These are phyloP conservation scores for Dimargaris verticillata DNA, from an alignment of 192 early-diverging fungal genomes.

Conservation along the genomic window DNA sequence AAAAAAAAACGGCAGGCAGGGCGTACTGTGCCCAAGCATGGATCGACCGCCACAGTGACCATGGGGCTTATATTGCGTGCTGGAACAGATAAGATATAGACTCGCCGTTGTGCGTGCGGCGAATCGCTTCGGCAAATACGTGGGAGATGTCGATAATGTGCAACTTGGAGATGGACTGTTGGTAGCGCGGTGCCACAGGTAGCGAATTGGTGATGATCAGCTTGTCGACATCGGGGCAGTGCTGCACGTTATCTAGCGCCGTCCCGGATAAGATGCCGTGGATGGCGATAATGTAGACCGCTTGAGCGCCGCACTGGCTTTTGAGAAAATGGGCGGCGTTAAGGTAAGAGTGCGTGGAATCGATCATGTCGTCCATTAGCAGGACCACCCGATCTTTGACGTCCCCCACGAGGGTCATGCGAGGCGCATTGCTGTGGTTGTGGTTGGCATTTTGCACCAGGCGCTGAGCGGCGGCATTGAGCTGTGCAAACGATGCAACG, in stretches of 20 bases:
- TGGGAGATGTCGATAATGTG: constrained; percentile 70
- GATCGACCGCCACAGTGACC: too few species aligned
- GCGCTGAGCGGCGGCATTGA: constrained; percentile 23
- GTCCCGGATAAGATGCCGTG: constrained; percentile 88
- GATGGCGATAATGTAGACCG: constrained; percentile 81
- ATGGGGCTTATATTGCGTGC: constrained; percentile 18
- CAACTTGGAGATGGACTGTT: constrained; percentile 45
- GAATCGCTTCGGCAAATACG: constrained; percentile 87
- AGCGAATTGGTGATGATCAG: constrained; percentile 85
- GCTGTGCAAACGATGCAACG: constrained; percentile 20
- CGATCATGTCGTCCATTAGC: constrained; percentile 94
- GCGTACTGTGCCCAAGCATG: too few species aligned
- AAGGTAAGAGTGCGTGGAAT: constrained; percentile 75
- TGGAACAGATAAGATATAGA: constrained; percentile 81
- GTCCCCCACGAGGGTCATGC: constrained; percentile 84
- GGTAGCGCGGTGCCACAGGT: constrained; percentile 25
- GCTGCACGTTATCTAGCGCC: constrained; percentile 69
- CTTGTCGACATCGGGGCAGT: constrained; percentile 56
- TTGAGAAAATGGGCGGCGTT: constrained; percentile 83
- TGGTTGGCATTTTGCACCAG: constrained; percentile 16
- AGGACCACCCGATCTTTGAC: constrained; percentile 72
- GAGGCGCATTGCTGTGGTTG: constrained; percentile 23
- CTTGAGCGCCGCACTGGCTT: constrained; percentile 58
- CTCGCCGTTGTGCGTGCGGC: constrained; percentile 87
- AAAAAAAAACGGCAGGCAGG: too few species aligned